These are phyloP conservation scores for Cyphellophora attinorum DNA, from an alignment of 2,329 filamentous ascomycete species.

Conservation along the genomic window DNA sequence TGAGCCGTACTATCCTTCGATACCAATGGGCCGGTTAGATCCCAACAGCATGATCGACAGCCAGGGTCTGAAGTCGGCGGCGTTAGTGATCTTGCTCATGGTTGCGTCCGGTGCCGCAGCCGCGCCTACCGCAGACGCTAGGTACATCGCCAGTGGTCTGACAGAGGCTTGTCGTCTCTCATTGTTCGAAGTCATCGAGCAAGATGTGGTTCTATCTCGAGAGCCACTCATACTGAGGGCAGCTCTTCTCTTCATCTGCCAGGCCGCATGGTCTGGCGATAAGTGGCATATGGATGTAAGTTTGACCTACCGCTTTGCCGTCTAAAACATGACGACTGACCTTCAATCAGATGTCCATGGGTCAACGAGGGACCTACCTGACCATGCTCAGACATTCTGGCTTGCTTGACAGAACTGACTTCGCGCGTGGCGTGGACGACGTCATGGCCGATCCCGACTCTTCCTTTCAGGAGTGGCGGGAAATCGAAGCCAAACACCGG, in stretches of 20 bases:
- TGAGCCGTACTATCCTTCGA: slow-evolving; percentile 56
- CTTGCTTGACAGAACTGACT: slow-evolving; percentile 47
- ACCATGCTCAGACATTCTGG: slow-evolving; percentile 63
- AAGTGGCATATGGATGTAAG: slow-evolving; percentile 62
- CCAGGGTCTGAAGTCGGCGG: slow-evolving; percentile 55
- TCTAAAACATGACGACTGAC: too few relatives aligned
- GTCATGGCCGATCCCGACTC: slow-evolving; percentile 37
- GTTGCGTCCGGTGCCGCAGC: slow-evolving; percentile 60
- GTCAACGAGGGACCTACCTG: slow-evolving; percentile 63
- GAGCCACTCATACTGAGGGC: slow-evolving; percentile 57
- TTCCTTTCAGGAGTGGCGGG: slow-evolving; percentile 56
- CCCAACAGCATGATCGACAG: slow-evolving; percentile 56
- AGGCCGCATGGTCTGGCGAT: slow-evolving; percentile 64
- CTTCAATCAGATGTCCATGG: slow-evolving; percentile 53
- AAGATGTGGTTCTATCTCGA: slow-evolving; percentile 58
- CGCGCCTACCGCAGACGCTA: slow-evolving; percentile 56
- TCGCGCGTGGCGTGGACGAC: slow-evolving; percentile 35
- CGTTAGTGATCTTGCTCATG: slow-evolving; percentile 59
- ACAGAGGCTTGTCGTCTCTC: slow-evolving; percentile 64
- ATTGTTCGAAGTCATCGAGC: slow-evolving; percentile 62
- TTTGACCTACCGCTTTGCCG: too few relatives aligned
- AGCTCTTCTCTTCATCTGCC: slow-evolving; percentile 57
- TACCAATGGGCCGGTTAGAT: slow-evolving; percentile 51
- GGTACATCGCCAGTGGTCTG: slow-evolving; percentile 56
- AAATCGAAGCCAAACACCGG: slow-evolving; percentile 55